A percentile compares a stretch with the other conserved stretches of the same genome.
These are phyloP conservation scores for Fusarium agapanthi DNA, from an alignment of 2,329 filamentous ascomycete species.

Conservation along the genomic window DNA sequence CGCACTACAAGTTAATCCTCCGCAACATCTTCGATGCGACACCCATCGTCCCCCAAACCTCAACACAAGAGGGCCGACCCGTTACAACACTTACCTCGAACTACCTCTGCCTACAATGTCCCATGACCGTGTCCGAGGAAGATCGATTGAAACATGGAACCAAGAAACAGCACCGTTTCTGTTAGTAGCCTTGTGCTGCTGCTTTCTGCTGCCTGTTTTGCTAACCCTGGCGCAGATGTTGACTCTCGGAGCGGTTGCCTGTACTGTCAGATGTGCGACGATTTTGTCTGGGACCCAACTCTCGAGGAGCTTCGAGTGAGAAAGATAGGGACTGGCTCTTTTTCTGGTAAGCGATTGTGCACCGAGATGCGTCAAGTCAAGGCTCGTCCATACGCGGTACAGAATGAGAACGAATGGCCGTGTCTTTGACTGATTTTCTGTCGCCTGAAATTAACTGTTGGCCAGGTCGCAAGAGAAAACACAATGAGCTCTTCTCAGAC, in stretches of 20 bases:
- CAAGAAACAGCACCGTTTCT: constrained; percentile 77
- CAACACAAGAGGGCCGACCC: constrained; percentile 64
- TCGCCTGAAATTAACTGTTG: not conserved
- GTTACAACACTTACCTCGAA: constrained; percentile 72
- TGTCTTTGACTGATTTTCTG: not conserved
- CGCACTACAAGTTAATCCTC: constrained; percentile 77
- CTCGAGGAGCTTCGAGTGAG: constrained; percentile 78
- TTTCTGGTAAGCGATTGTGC: constrained; percentile 61
- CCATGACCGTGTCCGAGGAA: constrained; percentile 71
- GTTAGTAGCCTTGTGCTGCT: constrained; percentile 55
- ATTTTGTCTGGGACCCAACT: constrained; percentile 84
- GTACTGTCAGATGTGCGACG: constrained; percentile 83
- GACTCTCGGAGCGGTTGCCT: constrained; percentile 79
- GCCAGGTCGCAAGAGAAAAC: constrained; percentile 76
- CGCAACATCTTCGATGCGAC: constrained; percentile 75
- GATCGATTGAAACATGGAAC: constrained; percentile 73
- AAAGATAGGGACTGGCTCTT: constrained; percentile 73
- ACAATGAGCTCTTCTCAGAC: constrained; percentile 74
- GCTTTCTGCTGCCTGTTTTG: constrained; percentile 1
- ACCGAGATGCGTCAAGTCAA: not conserved
- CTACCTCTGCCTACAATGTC: constrained; percentile 78
- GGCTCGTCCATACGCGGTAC: not conserved
- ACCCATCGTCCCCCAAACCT: constrained; percentile 72
- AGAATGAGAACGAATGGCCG: not conserved
- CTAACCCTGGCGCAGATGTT: constrained; percentile 65